These are phyloP conservation scores for Apophysomyces variabilis DNA, from an alignment of 371 early-diverging fungal genomes.

Conservation along the genomic window DNA sequence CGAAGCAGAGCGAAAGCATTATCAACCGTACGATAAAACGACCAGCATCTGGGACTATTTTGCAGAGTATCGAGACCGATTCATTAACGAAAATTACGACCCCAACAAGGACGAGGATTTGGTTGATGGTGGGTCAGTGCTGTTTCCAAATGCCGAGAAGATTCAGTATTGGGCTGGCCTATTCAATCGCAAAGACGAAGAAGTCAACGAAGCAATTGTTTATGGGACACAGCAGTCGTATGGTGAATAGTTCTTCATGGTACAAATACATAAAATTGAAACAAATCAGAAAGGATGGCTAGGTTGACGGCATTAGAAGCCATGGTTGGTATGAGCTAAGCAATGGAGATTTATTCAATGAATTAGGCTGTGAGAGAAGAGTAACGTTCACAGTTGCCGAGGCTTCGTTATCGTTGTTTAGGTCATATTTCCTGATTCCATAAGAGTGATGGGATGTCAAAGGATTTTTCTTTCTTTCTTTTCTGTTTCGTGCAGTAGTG, in stretches of 20 bases:
- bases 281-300: not conserved
- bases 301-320: not conserved
- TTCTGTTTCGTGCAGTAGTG: not conserved
- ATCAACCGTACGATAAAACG: slow-evolving; percentile 55
- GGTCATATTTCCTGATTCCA: too few species aligned
- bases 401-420: not conserved
- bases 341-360: slow-evolving; percentile 1
- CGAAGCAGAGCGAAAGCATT: slow-evolving; percentile 69
- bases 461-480: not conserved
- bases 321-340: too few species aligned
- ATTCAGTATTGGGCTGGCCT: slow-evolving; percentile 77
- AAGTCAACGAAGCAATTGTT: slow-evolving; percentile 51
- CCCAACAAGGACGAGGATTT: slow-evolving; percentile 52
- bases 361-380: not conserved
- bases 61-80: slow-evolving; percentile 56
- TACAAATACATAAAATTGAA: not conserved
- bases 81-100: slow-evolving; percentile 58
- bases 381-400: not conserved
- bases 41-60: slow-evolving; percentile 86
- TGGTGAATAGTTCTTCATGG: not conserved
- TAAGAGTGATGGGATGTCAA: not conserved
- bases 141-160: slow-evolving; percentile 65
- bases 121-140: slow-evolving; percentile 57
- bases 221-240: slow-evolving; percentile 21
- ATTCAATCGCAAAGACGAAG: slow-evolving; percentile 63